These are phyloP conservation scores for Wickerhamiella azymoides DNA, from an alignment of 805 yeast genomes.

Conservation along the genomic window DNA sequence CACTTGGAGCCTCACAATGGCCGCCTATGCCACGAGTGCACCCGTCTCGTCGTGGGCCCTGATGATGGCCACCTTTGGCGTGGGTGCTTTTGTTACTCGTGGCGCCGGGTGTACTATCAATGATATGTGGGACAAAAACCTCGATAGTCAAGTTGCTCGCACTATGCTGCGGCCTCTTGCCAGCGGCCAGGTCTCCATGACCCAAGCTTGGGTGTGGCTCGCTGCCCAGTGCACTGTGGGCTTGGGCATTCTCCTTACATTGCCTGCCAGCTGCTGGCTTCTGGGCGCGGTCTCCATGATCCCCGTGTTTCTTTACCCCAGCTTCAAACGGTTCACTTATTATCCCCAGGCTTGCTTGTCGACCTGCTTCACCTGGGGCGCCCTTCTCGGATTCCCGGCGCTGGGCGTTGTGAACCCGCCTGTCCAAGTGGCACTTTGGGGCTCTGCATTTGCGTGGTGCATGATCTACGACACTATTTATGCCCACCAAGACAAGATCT, in stretches of 20 bases:
- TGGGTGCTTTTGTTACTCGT: constrained; percentile 84
- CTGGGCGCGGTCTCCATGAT: constrained; percentile 72
- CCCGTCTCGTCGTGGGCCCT: constrained; percentile 47
- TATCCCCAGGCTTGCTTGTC: constrained; percentile 83
- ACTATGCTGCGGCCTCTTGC: constrained; percentile 90
- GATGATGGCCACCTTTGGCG: constrained; percentile 56
- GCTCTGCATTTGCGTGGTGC: constrained; percentile 77
- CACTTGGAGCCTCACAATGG: constrained; percentile 86
- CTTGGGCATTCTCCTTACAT: constrained; percentile 47
- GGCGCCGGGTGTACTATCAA: constrained; percentile 97
- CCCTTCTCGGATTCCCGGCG: constrained; percentile 88
- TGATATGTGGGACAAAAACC: constrained; percentile 70
- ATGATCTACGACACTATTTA: constrained; percentile 92
- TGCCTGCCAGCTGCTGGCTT: constrained; percentile 72
- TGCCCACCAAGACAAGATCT: constrained; percentile 92
- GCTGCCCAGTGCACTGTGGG: constrained; percentile 68
- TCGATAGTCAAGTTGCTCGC: constrained; percentile 76
- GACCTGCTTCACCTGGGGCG: constrained; percentile 87
- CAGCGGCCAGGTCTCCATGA: constrained; percentile 59
- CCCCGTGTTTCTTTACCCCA: constrained; percentile 74
- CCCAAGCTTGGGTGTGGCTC: constrained; percentile 56
- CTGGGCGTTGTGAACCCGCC: constrained; percentile 71
- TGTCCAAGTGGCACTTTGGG: constrained; percentile 64
- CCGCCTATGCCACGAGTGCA: constrained; percentile 56
- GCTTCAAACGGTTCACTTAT: constrained; percentile 87